Evolutionary conservation across 257 asterid species (phyloP), one percentile per base, ranked within the genome.

Genomic region (Solanum habrochaites): DNA sequence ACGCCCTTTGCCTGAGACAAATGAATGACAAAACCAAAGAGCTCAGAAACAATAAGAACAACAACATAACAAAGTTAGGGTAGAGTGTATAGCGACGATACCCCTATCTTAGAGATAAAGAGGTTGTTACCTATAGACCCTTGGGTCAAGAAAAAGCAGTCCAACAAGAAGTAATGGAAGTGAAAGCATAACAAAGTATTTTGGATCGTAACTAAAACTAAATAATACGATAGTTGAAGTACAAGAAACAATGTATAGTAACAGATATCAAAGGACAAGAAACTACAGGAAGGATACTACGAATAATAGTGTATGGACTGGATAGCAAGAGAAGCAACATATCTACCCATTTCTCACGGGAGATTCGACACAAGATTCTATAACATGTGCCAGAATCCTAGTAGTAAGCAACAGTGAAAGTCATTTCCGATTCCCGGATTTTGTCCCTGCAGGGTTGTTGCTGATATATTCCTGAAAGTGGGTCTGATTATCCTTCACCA

Each of bases 361-460:
- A 93, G 97, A 81, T 87, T 88, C 45, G 88, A 86, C 94, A 20
- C 92, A 91, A 8, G 94, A 89, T 88, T 93, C n/a, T 93, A 73
- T 90, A 94, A 67, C 88, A n/a, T 90, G 32, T 95, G 97, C 97
- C 97, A 94, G 87, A 90, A 92, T 56, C 94, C 97, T n/a, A 23
- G 95, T 89, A 2, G 97, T 90, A 83, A 93, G 93, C n/a, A 56
- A 93, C 91, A 3, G 91, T 87, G 73, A 92, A 94, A 8, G 88
- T 87, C 70, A 92, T 86, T 58, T 92, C 94, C 94, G 75, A 94
- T 84, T 14, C 93, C 95, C 81, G 91, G 94, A 80, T 20, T 86
- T 86, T 2, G 89, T 77, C n/a, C n/a, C n/a, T 29, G 66, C 85
- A n/a, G 86, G 78, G 78, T 88, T 88, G 62, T 45, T 47, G 75